These are phyloP conservation scores for Pichia sp. DNA, from an alignment of 1,139 yeast genomes.

Conservation along the genomic window DNA sequence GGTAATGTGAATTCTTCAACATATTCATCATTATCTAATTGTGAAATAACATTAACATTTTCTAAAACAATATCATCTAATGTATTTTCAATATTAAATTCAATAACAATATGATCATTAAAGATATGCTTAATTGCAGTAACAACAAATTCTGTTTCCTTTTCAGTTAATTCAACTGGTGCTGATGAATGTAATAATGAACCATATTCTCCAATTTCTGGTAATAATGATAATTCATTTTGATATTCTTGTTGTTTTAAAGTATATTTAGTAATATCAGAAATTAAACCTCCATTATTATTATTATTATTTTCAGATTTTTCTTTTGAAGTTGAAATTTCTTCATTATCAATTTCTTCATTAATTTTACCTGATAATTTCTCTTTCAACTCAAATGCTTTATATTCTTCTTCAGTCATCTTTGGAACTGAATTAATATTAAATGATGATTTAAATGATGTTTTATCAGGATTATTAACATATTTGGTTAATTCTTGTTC, in stretches of 20 bases:
- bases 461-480: slow-evolving; percentile 50
- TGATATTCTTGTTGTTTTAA: slow-evolving; percentile 56
- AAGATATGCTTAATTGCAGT: slow-evolving; percentile 78
- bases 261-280: slow-evolving; percentile 32
- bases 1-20: slow-evolving; percentile 72
- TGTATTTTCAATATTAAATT: slow-evolving; percentile 81
- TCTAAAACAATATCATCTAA: slow-evolving; percentile 71
- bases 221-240: slow-evolving; percentile 57
- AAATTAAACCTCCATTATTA: slow-evolving; percentile 20
- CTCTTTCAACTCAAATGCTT: slow-evolving; percentile 49
- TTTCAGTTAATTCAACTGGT: slow-evolving; percentile 72
- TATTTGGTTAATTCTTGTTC: slow-evolving; percentile 74
- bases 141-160: slow-evolving; percentile 90
- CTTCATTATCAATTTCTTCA: slow-evolving; percentile 2
- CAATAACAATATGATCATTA: slow-evolving; percentile 69
- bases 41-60: slow-evolving; percentile 68
- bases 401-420: slow-evolving; percentile 57
- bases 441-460: slow-evolving; percentile 57
- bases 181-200: slow-evolving; percentile 65
- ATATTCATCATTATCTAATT: slow-evolving; percentile 45
- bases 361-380: slow-evolving; percentile 29
- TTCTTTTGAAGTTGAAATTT: background rate
- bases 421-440: slow-evolving; percentile 62
- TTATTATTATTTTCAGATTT: slow-evolving; percentile 1
- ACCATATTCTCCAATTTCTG: slow-evolving; percentile 70